Percentiles rank a stretch among this genome's conserved stretches.
phyloP scores from a whole-genome alignment of 768 basidiomycete genomes.

The Hygrocybe coccinea region DNA sequence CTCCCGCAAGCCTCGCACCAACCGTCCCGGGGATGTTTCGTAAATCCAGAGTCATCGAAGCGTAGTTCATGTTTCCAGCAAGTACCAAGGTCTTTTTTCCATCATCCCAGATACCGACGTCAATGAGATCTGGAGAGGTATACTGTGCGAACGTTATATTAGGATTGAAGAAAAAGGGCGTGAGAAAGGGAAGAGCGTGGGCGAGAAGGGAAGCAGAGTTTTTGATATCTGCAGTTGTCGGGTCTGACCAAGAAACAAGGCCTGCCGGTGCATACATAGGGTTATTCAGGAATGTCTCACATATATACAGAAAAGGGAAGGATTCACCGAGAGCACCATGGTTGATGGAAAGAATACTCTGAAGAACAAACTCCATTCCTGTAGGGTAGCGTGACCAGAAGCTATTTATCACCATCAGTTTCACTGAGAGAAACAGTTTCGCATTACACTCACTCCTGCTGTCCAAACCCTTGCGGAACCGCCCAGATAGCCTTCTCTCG shows the following conservation, averaged over 20 bases:
- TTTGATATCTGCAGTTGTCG: conserved; percentile 51
- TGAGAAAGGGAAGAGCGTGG: conserved; percentile 40
- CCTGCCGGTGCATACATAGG: conserved; percentile 18
- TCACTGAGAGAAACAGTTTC: not conserved
- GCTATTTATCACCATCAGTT: conserved; percentile 17
- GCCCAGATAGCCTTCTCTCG: conserved; percentile 69
- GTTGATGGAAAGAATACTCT: conserved; percentile 63
- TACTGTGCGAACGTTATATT: conserved; percentile 37
- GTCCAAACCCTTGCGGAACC: conserved; percentile 76
- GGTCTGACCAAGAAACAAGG: conserved; percentile 53
- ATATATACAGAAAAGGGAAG: not conserved
- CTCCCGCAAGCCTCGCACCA: not conserved
- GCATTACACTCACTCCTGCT: conserved; percentile 39
- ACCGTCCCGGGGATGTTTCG: conserved; percentile 16
- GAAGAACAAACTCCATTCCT: conserved; percentile 63
- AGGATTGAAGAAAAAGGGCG: conserved; percentile 43
- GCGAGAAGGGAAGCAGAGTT: conserved; percentile 47
- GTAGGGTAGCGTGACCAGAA: conserved; percentile 63
- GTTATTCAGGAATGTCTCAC: not conserved
- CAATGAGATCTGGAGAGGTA: conserved; percentile 37
- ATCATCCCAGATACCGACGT: conserved; percentile 49
- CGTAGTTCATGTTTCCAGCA: conserved; percentile 48
- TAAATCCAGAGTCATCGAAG: conserved; percentile 30
- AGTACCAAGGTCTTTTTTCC: conserved; percentile 41
- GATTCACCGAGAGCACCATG: conserved; percentile 57